Evolutionary conservation across 1,139 yeast genomes (phyloP).

Genomic region (Debaryomyces subglobosus): DNA sequence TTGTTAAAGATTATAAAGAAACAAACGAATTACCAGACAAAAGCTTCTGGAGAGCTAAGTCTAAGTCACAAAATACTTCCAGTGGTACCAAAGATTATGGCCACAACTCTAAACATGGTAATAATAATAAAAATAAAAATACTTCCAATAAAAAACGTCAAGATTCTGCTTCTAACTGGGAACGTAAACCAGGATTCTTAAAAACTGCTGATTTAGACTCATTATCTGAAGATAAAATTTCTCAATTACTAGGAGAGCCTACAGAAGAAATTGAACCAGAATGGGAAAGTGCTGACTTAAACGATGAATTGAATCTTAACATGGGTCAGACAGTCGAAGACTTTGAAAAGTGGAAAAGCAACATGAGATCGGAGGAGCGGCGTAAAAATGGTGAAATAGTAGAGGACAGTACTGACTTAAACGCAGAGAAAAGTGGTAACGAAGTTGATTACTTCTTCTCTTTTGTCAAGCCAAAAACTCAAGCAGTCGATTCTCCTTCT

Average conservation of each 20-base stretch:
- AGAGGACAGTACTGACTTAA: conserved; percentile 22
- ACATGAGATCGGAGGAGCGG: conserved; percentile 60
- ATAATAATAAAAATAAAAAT: conserved; percentile 14
- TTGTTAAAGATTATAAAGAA: conserved; percentile 30
- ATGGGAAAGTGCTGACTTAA: conserved; percentile 49
- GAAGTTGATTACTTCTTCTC: conserved; percentile 59
- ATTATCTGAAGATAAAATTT: conserved; percentile 32
- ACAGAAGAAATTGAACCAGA: conserved; percentile 53
- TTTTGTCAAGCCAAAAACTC: conserved; percentile 38
- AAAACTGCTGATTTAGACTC: conserved; percentile 30
- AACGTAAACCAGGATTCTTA: conserved; percentile 30
- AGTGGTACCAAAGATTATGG: conserved; percentile 14
- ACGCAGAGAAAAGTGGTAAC: conserved; percentile 35
- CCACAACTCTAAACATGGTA: conserved; percentile 8
- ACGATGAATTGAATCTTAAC: conserved; percentile 37
- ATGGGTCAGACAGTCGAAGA: conserved; percentile 68
- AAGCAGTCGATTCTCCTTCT: conserved; percentile 12
- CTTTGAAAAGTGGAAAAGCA: conserved; percentile 70
- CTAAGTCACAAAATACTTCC: conserved; percentile 14
- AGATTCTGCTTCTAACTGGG: conserved; percentile 29
- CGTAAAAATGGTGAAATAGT: conserved; percentile 51
- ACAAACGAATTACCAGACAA: conserved; percentile 40
- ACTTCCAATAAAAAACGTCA: conserved; percentile 20
- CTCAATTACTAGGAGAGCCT: conserved; percentile 39
- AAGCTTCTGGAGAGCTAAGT: conserved; percentile 43